phyloP scores from a whole-genome alignment of 371 early-diverging fungal species.

The Blakeslea trispora region DNA sequence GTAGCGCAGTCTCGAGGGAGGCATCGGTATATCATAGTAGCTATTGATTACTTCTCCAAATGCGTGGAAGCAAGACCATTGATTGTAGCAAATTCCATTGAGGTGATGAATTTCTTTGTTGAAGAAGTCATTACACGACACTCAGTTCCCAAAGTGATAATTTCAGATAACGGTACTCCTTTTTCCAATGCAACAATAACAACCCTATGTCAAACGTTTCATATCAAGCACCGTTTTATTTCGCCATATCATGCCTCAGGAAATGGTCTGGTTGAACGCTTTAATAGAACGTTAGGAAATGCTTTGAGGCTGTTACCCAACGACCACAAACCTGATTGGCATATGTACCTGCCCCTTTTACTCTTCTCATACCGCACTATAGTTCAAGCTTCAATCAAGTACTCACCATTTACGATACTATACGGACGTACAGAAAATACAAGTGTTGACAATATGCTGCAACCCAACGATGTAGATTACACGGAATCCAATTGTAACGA shows the following conservation, averaged over 20 bases:
- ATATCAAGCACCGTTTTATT: neutral
- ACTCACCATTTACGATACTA: neutral
- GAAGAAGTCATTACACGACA: slow-evolving; percentile 12
- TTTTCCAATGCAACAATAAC: neutral
- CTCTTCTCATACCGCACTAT: slow-evolving; percentile 2
- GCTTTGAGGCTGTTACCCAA: neutral
- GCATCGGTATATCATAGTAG: slow-evolving; percentile 26
- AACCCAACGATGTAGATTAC: too few relatives aligned
- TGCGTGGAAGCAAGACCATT: slow-evolving; percentile 2
- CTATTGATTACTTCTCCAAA: slow-evolving; percentile 22
- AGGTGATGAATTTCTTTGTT: neutral
- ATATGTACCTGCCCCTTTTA: neutral
- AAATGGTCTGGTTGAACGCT: slow-evolving; percentile 9
- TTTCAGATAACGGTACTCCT: slow-evolving; percentile 14
- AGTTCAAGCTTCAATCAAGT: neutral
- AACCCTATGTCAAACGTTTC: neutral
- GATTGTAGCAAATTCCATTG: neutral
- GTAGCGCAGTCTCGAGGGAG: slow-evolving; percentile 1
- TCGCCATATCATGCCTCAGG: slow-evolving; percentile 1
- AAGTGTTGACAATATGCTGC: too few relatives aligned
- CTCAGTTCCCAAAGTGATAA: slow-evolving; percentile 1
- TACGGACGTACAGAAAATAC: too few relatives aligned
- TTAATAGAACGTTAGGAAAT: slow-evolving; percentile 2
- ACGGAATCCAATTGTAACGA: too few relatives aligned
- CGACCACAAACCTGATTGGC: slow-evolving; percentile 2